A percentile compares a stretch with the other conserved stretches of the same genome.
phyloP scores from a whole-genome alignment of 177 flowering plant genomes.

The Tripterygium wilfordii region DNA sequence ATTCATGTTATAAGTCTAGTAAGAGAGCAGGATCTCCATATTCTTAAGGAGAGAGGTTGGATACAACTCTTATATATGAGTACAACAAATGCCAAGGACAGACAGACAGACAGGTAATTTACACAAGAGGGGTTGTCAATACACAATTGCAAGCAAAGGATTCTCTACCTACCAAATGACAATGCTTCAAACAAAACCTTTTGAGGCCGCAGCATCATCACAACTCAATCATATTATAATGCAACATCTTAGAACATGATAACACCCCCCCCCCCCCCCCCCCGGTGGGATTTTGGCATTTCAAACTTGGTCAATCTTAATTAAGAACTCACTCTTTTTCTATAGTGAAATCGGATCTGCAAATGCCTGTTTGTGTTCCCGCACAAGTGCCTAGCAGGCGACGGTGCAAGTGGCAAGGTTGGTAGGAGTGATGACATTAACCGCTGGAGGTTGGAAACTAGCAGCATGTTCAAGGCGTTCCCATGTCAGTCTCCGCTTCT shows the following conservation, averaged over 20 bases:
- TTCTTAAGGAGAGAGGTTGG: too few species aligned
- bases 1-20: neutral
- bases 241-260: neutral
- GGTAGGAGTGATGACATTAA: constrained; percentile 10
- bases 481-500: constrained; percentile 33
- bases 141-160: constrained; percentile 6
- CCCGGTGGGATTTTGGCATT: too few species aligned
- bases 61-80: neutral
- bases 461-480: constrained; percentile 37
- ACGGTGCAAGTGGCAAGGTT: constrained; percentile 24
- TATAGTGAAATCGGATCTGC: too few species aligned
- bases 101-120: neutral
- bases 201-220: neutral
- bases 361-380: too few species aligned
- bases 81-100: neutral
- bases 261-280: too few species aligned
- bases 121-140: constrained; percentile 1
- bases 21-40: neutral
- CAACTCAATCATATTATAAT: neutral
- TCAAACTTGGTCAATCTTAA: neutral
- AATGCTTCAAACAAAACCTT: neutral
- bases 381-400: constrained; percentile 14
- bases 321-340: neutral
- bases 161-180: neutral
- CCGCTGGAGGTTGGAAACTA: constrained; percentile 14